Evolutionary conservation across 1,284 basidiomycete species (phyloP), one percentile per base, ranked within the genome.

Genomic region (Trichosporon asahii): DNA sequence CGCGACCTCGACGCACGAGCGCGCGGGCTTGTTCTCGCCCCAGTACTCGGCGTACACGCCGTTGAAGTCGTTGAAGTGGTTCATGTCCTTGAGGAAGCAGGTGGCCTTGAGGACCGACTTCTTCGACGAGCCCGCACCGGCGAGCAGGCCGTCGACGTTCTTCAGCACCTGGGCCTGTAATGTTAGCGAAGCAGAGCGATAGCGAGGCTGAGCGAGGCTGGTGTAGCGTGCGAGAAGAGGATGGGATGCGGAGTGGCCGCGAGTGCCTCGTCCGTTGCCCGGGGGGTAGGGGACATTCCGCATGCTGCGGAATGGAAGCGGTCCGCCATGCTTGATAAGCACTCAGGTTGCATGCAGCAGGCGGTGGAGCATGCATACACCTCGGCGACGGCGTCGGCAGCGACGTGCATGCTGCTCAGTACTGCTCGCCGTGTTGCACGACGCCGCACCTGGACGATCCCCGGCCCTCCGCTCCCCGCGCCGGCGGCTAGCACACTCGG

Each of bases 81-180:
- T 87, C 94, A 98, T 96, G 76, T 88, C 86, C 83, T 96, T 94
- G 79, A 98, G 84, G 86, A 98, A 98, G 63, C 97, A 92, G 31
- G 92, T 94, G 29, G 91, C 92, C 85, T 97, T 96, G 73, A 91
- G 89, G 72, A 96, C 89, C 78, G 91, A 90, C 65, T 88, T 87
- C 40, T 92, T 77, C 73, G 90, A 88, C 18, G 91, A 90, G 21
- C 92, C 93, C 68, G 90, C 89, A 2, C 91, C 94, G 79, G 92
- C 89, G 67, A 98, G 87, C 71, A 98, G 89, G 18, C 89, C 89
- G 73, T 89, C 88, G 80, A 98, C 85, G 85, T 98, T 98, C 81
- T 90, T 88, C 77, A 98, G 86, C 11, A 91, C 92, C 84, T 95
- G 94, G 73, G 87, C 85, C 85, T 86, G 70, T 23, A 9, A 9